Base-by-base conservation (phyloP, 78 protist species). In the Dictyostelium capitatum region DNA sequence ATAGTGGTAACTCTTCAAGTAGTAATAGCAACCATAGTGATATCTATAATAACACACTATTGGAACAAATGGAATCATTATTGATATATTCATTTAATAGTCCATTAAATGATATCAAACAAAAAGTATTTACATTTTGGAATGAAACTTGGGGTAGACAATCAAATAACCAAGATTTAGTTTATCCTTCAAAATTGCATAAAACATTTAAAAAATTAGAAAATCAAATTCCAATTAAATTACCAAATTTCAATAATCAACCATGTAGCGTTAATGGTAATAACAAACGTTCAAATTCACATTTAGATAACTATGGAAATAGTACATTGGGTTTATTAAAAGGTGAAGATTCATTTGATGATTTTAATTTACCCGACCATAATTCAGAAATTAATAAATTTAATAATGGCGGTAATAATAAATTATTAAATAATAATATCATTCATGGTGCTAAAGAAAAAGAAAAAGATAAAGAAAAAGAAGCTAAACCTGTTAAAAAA, bases 121-220 rank as follows among this genome's bases (percentile, higher is more conserved):
- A 87, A 19, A 64, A 47, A 17, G 56, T 78, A 25, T 56, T 87
- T 6, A 43, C 46, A 0, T 87, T 87, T 62, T 87, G 93, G 93
- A 87, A 87, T 50, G n/a, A 37, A 15, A 51, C 79, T 30, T 87
- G 79, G 79, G 93, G 84, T 17, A 28, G 25, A 67, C 75, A 67
- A 32, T 5, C 4, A 28, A n/a, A 28, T 8, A 23, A 25, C 7
- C 47, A 23, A 54, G 25, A 15, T 25, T 37, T 79, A 32, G 4
- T 19, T 14, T 79, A 79, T 32, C 83, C 83, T 23, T 14, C 12
- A 17, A 32, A 79, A 43, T 9, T 79, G 37, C 12, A 15, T 8
- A 30, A 64, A 54, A 17, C 32, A 8, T n/a, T 51, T 25, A 54
- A 28, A 54, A 79, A 30, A 17, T 28, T 79, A 56, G 59, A 79